phyloP scores from a whole-genome alignment of 2,329 filamentous ascomycete species.

The Xylariaceae sp. region DNA sequence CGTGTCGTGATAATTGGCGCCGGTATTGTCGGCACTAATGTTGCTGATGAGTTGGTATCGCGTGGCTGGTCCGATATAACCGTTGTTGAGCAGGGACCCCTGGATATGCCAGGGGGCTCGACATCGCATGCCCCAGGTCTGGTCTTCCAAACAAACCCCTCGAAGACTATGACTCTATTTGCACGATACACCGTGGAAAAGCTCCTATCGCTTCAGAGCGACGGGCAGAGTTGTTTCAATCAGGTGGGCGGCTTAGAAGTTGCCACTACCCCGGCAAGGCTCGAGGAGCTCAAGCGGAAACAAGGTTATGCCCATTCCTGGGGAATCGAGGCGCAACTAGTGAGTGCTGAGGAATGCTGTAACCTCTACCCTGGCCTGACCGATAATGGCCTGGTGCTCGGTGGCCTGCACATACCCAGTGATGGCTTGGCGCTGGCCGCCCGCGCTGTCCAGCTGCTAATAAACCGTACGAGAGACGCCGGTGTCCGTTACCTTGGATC shows the following conservation, averaged over 20 bases:
- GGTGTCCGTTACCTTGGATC: slow-evolving; percentile 27
- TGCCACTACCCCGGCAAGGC: slow-evolving; percentile 27
- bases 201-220: slow-evolving; percentile 21
- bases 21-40: slow-evolving; percentile 30
- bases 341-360: slow-evolving; percentile 26
- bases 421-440: slow-evolving; percentile 29
- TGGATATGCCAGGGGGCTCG: slow-evolving; percentile 27
- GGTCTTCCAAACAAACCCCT: slow-evolving; percentile 31
- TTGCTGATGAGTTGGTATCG: slow-evolving; percentile 31
- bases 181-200: slow-evolving; percentile 29
- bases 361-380: slow-evolving; percentile 21
- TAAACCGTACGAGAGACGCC: slow-evolving; percentile 24
- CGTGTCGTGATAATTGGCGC: slow-evolving; percentile 30
- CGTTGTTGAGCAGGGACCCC: slow-evolving; percentile 29
- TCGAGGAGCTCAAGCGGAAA: slow-evolving; percentile 29
- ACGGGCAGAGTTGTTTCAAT: slow-evolving; percentile 30
- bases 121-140: slow-evolving; percentile 29
- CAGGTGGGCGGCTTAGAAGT: slow-evolving; percentile 28
- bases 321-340: slow-evolving; percentile 23
- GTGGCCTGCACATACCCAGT: slow-evolving; percentile 25
- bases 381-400: slow-evolving; percentile 24
- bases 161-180: slow-evolving; percentile 30
- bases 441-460: slow-evolving; percentile 25
- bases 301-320: slow-evolving; percentile 29
- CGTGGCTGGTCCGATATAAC: slow-evolving; percentile 31